Conservation (phyloP, 352 stramenopile species). For the Globisporangium lucens region DNA sequence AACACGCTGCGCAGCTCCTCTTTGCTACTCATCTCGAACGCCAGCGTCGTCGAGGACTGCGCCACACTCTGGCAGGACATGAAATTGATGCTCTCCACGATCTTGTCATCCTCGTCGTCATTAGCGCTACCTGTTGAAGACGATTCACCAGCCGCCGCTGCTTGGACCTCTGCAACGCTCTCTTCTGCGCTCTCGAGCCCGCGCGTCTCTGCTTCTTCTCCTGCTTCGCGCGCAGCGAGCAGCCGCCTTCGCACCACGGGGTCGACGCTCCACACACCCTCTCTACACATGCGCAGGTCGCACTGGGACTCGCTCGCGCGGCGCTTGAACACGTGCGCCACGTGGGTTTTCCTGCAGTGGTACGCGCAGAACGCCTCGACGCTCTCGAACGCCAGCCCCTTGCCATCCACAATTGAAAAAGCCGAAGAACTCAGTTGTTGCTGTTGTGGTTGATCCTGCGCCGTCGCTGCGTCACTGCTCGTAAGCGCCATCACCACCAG, state of each 20-base stretch:
- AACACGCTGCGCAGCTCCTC: constrained; percentile 34
- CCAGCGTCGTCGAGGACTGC: constrained; percentile 30
- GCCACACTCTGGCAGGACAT: constrained; percentile 38
- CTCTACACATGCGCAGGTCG: constrained; percentile 5
- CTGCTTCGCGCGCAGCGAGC: not conserved
- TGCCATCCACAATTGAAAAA: constrained; percentile 27
- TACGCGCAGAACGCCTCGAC: constrained; percentile 45
- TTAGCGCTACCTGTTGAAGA: not conserved
- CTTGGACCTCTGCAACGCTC: constrained; percentile 2
- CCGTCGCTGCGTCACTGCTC: not conserved
- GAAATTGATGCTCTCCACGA: constrained; percentile 28
- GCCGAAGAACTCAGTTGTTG: not conserved
- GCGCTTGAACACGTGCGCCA: constrained; percentile 15
- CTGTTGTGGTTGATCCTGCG: not conserved
- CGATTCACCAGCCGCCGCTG: not conserved
- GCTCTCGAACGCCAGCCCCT: constrained; percentile 46
- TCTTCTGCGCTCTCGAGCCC: constrained; percentile 19
- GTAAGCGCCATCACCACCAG: not conserved
- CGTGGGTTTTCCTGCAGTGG: constrained; percentile 44
- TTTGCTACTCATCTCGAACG: constrained; percentile 34
- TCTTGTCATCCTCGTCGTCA: constrained; percentile 13
- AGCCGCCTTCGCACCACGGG: constrained; percentile 4
- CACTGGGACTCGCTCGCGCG: constrained; percentile 16
- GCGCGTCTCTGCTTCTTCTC: constrained; percentile 18
- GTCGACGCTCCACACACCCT: not conserved